Evolutionary conservation across 2,329 filamentous ascomycete genomes (phyloP).

Genomic region (Aspergillus sp.): DNA sequence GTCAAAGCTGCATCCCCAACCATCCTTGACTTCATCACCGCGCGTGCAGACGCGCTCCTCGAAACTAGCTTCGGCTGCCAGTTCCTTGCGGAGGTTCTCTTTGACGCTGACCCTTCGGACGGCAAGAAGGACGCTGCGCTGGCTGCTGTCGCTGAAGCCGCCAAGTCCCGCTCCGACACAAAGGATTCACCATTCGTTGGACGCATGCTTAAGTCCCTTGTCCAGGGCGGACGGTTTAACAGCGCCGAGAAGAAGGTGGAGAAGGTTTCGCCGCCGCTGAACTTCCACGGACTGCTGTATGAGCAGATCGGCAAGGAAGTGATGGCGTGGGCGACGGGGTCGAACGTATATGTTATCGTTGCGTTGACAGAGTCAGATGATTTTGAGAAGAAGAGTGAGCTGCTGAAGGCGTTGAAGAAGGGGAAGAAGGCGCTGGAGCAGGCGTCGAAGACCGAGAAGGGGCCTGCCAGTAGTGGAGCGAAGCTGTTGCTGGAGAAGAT

Average conservation of each 20-base stretch:
- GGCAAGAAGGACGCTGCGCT: conserved; percentile 66
- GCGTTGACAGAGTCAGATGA: conserved; percentile 73
- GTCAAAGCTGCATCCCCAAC: conserved; percentile 71
- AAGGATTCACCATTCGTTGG: conserved; percentile 68
- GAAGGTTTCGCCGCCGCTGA: conserved; percentile 71
- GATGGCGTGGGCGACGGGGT: conserved; percentile 80
- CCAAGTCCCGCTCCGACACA: conserved; percentile 47
- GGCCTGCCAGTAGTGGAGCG: conserved; percentile 48
- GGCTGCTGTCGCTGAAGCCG: conserved; percentile 58
- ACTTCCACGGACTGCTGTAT: conserved; percentile 81
- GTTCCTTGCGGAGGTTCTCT: conserved; percentile 77
- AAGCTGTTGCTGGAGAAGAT: conserved; percentile 41
- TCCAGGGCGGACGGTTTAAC: conserved; percentile 86
- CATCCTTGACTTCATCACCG: conserved; percentile 71
- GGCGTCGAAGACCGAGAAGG: conserved; percentile 56
- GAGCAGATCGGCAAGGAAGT: conserved; percentile 73
- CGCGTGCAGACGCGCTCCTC: conserved; percentile 67
- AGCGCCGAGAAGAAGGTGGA: conserved; percentile 68
- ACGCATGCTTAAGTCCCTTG: conserved; percentile 86
- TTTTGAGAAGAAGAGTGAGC: conserved; percentile 65
- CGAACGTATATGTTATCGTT: conserved; percentile 83
- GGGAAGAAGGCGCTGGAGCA: conserved; percentile 67
- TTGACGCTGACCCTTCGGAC: conserved; percentile 62
- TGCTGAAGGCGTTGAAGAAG: conserved; percentile 70
- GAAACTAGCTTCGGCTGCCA: conserved; percentile 81